These are phyloP conservation scores for Hirsutella minnesotensis DNA, from an alignment of 2,329 filamentous ascomycete species.

Conservation along the genomic window DNA sequence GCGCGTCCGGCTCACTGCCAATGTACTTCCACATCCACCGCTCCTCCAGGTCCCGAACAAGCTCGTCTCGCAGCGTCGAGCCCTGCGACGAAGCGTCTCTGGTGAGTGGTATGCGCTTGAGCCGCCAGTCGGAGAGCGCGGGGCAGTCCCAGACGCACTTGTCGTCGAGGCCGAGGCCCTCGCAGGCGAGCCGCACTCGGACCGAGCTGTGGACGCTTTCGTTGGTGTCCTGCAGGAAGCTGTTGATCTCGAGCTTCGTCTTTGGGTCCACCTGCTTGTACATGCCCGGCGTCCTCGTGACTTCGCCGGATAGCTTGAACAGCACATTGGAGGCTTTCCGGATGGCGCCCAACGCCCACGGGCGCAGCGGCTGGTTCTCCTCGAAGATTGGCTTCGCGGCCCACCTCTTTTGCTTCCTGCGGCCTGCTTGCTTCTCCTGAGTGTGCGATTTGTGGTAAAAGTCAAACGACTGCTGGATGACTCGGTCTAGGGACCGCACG, in stretches of 20 bases:
- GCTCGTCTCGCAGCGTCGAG: conserved; percentile 10
- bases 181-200: conserved; percentile 37
- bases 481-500: conserved; percentile 25
- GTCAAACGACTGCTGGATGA: conserved; percentile 21
- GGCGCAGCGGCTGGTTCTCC: conserved; percentile 33
- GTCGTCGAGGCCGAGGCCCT: conserved; percentile 39
- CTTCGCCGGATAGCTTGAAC: conserved; percentile 31
- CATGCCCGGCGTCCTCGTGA: conserved; percentile 32
- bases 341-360: conserved; percentile 36
- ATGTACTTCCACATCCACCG: conserved; percentile 45
- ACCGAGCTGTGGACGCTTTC: conserved; percentile 44
- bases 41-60: conserved; percentile 14
- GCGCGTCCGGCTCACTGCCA: conserved; percentile 29
- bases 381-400: conserved; percentile 35
- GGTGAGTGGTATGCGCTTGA: conserved; percentile 21
- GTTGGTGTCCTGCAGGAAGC: conserved; percentile 38
- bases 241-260: conserved; percentile 20
- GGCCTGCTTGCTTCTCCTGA: conserved; percentile 4
- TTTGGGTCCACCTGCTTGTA: conserved; percentile 32
- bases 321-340: conserved; percentile 24
- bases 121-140: conserved; percentile 32
- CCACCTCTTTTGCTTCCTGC: conserved; percentile 20
- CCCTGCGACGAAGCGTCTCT: no score
- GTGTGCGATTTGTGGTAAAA: conserved; percentile 15
- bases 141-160: conserved; percentile 31